A percentile compares a stretch with the other conserved stretches of the same genome.
Conservation (phyloP, 495 filamentous ascomycete genomes). For the Annulohypoxylon moriforme region DNA sequence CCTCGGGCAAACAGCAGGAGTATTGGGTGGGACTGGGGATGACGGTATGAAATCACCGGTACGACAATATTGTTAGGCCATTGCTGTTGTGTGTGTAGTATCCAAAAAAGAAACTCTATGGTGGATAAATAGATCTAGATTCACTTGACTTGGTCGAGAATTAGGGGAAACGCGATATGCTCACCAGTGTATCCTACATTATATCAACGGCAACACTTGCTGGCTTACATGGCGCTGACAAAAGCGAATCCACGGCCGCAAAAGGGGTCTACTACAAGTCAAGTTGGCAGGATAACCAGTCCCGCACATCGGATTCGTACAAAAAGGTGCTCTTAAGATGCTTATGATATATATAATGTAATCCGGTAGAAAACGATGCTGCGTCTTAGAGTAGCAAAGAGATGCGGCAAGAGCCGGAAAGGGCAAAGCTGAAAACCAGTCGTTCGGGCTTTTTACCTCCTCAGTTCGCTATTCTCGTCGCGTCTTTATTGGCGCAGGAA, state of each 20-base stretch:
- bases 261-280: neutral
- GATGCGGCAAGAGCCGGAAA: slow-evolving; percentile 38
- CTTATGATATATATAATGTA: slow-evolving; percentile 5
- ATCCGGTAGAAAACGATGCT: slow-evolving; percentile 16
- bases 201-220: slow-evolving; percentile 7
- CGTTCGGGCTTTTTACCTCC: slow-evolving; percentile 37
- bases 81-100: slow-evolving; percentile 13
- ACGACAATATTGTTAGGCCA: slow-evolving; percentile 8
- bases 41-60: slow-evolving; percentile 16
- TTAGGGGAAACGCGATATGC: slow-evolving; percentile 24
- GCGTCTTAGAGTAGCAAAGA: slow-evolving; percentile 13
- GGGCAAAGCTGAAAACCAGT: slow-evolving; percentile 35
- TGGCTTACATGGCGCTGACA: slow-evolving; percentile 25
- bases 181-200: slow-evolving; percentile 12
- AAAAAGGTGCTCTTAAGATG: slow-evolving; percentile 4
- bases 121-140: slow-evolving; percentile 6
- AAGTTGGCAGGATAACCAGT: slow-evolving; percentile 6
- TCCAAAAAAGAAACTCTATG: neutral
- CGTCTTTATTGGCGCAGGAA: slow-evolving; percentile 41
- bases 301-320: neutral
- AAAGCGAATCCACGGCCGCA: slow-evolving; percentile 2
- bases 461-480: slow-evolving; percentile 38
- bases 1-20: slow-evolving; percentile 27
- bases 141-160: slow-evolving; percentile 13
- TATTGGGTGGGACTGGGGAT: slow-evolving; percentile 23